Percentiles rank a stretch among this genome's conserved stretches.
These are phyloP conservation scores for Dictyostelium firmibasis DNA, from an alignment of 78 protist genomes.

Conservation along the genomic window DNA sequence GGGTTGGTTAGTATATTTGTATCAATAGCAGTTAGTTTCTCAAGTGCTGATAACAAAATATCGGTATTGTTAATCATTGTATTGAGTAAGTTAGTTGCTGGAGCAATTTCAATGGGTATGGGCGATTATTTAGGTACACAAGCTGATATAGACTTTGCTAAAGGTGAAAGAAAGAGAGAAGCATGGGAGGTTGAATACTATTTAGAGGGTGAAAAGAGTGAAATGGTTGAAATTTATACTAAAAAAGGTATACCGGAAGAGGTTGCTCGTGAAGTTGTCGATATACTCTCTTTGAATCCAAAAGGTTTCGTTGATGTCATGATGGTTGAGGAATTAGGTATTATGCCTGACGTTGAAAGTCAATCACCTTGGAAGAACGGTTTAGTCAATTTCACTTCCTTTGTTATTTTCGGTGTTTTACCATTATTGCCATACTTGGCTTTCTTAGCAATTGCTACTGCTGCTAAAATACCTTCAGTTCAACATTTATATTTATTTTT, in stretches of 20 bases:
- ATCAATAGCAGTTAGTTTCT: constrained; percentile 62
- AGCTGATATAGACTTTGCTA: constrained; percentile 74
- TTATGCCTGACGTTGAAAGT: constrained; percentile 55
- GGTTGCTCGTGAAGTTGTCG: constrained; percentile 60
- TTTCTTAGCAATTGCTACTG: not conserved
- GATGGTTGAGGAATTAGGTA: constrained; percentile 83
- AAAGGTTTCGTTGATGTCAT: constrained; percentile 78
- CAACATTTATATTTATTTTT: constrained; percentile 35
- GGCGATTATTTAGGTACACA: constrained; percentile 83
- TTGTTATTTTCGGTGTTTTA: constrained; percentile 51
- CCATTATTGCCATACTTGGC: constrained; percentile 63
- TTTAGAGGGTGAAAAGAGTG: constrained; percentile 77
- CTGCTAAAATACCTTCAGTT: not conserved
- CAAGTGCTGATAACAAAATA: constrained; percentile 34
- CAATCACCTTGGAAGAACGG: constrained; percentile 80
- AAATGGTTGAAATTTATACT: constrained; percentile 75
- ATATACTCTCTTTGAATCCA: constrained; percentile 57
- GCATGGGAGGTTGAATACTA: constrained; percentile 80
- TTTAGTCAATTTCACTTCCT: constrained; percentile 56
- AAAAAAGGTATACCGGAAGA: constrained; percentile 50
- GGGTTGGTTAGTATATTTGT: constrained; percentile 79
- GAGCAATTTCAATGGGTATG: constrained; percentile 86
- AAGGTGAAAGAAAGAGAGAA: constrained; percentile 66
- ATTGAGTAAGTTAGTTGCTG: constrained; percentile 72
- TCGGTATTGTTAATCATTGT: constrained; percentile 51